Evolutionary conservation across 2,329 filamentous ascomycete species (phyloP).

Genomic region (Arthrobotrys sphaeroides): DNA sequence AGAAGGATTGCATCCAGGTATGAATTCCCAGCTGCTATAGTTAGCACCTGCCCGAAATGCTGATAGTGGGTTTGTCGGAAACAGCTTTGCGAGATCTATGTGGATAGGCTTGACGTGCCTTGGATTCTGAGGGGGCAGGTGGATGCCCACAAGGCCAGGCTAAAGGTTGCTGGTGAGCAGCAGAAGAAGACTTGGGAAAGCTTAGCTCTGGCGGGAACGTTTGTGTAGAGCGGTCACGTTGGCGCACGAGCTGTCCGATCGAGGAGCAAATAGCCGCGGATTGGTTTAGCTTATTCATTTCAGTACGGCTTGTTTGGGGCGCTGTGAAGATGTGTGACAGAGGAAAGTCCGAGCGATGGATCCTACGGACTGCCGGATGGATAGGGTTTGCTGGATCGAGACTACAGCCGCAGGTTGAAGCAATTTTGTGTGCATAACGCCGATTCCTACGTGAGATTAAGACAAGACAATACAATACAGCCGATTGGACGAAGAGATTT

Average conservation of each 20-base stretch:
- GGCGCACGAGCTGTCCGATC: no score
- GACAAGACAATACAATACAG: constrained; percentile 1
- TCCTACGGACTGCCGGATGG: background rate
- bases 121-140: constrained; percentile 48
- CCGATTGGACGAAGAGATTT: constrained; percentile 9
- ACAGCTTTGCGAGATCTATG: constrained; percentile 47
- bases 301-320: no score
- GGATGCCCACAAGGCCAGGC: constrained; percentile 43
- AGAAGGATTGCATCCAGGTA: constrained; percentile 62
- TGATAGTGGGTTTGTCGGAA: background rate
- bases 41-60: background rate
- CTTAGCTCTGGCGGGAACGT: constrained; percentile 29
- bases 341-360: constrained; percentile 1
- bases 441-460: background rate
- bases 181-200: constrained; percentile 42
- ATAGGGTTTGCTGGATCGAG: background rate
- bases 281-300: no score
- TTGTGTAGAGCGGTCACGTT: constrained; percentile 4
- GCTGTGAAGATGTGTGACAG: no score
- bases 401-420: background rate
- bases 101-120: constrained; percentile 40
- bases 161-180: constrained; percentile 28
- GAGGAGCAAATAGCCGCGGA: background rate
- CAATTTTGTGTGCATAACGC: constrained; percentile 4
- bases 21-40: background rate